Evolutionary conservation across 495 filamentous ascomycete genomes (phyloP).

Genomic region (Bacidia gigantensis): DNA sequence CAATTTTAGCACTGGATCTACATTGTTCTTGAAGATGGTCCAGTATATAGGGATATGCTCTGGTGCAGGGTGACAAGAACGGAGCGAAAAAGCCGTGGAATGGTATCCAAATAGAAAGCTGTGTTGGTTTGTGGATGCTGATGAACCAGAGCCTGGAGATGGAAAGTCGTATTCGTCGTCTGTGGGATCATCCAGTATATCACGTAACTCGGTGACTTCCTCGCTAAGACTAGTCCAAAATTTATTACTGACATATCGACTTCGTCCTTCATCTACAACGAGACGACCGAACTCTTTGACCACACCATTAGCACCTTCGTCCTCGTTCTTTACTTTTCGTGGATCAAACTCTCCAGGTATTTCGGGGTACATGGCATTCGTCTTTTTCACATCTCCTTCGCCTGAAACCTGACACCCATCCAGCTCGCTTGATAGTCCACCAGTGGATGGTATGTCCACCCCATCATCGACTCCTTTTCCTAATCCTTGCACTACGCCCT

Average conservation of each 20-base stretch:
- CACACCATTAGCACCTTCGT: slow-evolving; percentile 27
- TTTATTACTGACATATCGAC: slow-evolving; percentile 71
- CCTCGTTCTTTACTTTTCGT: slow-evolving; percentile 13
- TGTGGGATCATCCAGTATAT: slow-evolving; percentile 51
- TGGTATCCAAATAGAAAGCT: slow-evolving; percentile 58
- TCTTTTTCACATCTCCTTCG: slow-evolving; percentile 1
- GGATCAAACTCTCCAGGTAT: slow-evolving; percentile 19
- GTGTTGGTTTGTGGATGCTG: slow-evolving; percentile 43
- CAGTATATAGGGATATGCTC: slow-evolving; percentile 54
- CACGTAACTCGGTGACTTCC: slow-evolving; percentile 68
- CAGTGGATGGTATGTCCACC: slow-evolving; percentile 5
- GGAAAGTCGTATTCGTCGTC: slow-evolving; percentile 53
- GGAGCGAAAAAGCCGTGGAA: slow-evolving; percentile 37
- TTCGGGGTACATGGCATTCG: not conserved
- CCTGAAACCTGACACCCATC: not conserved
- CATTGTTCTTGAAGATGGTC: slow-evolving; percentile 53
- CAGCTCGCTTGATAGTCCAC: not conserved
- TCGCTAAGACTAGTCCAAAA: slow-evolving; percentile 84
- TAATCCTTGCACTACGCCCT: slow-evolving; percentile 66
- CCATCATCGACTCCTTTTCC: slow-evolving; percentile 31
- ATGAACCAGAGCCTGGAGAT: slow-evolving; percentile 37
- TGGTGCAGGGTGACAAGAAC: slow-evolving; percentile 38
- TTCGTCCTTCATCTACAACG: slow-evolving; percentile 68
- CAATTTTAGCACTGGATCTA: slow-evolving; percentile 31
- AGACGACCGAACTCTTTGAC: slow-evolving; percentile 65